Base-by-base conservation (phyloP, 192 early-diverging fungal genomes). In the Coemansia guatemalensis region DNA sequence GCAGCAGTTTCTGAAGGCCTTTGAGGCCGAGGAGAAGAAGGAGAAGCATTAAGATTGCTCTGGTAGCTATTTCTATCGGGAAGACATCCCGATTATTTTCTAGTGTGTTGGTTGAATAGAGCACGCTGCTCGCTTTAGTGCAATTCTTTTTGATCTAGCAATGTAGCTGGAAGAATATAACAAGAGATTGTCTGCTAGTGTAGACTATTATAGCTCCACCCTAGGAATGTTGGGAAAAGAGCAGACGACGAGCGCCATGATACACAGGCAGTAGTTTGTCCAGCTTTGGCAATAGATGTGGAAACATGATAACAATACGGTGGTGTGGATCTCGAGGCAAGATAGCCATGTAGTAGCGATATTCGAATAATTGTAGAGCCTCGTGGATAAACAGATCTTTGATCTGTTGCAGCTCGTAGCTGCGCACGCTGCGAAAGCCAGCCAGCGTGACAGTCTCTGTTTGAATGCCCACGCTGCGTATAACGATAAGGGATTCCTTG, bases 341-440 rank as follows among this genome's bases (percentile, higher is more conserved):
- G 25, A 80, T 64, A n/a, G 77, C 77, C 77, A 80, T 80, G 7
- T 71, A 80, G 58, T 74, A 80, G 26, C 72, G 51, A 63, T 74
- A 80, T 56, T 80, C 72, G 29, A 74, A 69, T 32, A 74, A 27
- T 53, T 71, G 68, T 58, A 80, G 33, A 5, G 78, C 73, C 53
- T 80, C 78, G 49, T 80, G 78, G 23, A 80, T 70, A 48, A 80
- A 49, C 26, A 80, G 17, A 33, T 80, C 78, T 12, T 65, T 56
- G 41, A 80, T 80, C 49, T 68, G 68, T 1, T 12, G 29, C 8
- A 65, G 48, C 51, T 74, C 78, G 48, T 67, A 71, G 62, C 72
- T 74, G 18, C 65, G 56, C 20, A 73, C 64, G 17, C 57, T 56
- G 17, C 72, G 67, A 27, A 68, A 52, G 3, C 78, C 78, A 12